Evolutionary conservation across 305 asterid genomes (phyloP).

Genomic region (Fraxinus paxiana): DNA sequence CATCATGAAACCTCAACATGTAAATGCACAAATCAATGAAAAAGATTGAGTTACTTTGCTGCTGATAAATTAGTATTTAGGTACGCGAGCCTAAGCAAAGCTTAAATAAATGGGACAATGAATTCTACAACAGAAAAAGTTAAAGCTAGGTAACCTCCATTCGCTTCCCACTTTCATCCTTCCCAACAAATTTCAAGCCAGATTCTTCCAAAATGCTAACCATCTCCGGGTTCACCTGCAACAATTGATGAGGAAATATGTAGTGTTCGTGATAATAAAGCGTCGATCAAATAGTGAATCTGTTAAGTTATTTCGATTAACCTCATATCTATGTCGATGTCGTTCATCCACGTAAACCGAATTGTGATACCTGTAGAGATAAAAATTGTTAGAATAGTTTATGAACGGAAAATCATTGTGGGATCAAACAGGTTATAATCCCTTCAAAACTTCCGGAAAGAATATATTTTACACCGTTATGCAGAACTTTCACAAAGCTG

Average conservation of each 20-base stretch:
- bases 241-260: constrained; percentile 10
- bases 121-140: constrained; percentile 8
- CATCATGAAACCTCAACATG: constrained; percentile 8
- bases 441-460: background rate
- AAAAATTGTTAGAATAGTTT: constrained; percentile 17
- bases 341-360: constrained; percentile 78
- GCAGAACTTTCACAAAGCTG: background rate
- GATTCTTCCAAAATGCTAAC: constrained; percentile 62
- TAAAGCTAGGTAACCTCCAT: constrained; percentile 64
- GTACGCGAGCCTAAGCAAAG: background rate
- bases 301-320: constrained; percentile 20
- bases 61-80: background rate
- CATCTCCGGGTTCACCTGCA: constrained; percentile 85
- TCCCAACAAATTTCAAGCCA: constrained; percentile 84
- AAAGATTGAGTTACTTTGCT: background rate
- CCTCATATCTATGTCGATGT: constrained; percentile 97
- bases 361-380: constrained; percentile 55
- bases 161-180: constrained; percentile 78
- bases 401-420: background rate
- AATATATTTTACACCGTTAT: background rate
- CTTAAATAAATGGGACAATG: background rate
- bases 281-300: background rate
- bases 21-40: background rate
- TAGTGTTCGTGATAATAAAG: constrained; percentile 10
- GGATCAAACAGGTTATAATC: background rate